A percentile compares a stretch with the other conserved stretches of the same genome.
These are phyloP conservation scores for Camellia sinensis DNA, from an alignment of 148 eudicot genomes.

Conservation along the genomic window DNA sequence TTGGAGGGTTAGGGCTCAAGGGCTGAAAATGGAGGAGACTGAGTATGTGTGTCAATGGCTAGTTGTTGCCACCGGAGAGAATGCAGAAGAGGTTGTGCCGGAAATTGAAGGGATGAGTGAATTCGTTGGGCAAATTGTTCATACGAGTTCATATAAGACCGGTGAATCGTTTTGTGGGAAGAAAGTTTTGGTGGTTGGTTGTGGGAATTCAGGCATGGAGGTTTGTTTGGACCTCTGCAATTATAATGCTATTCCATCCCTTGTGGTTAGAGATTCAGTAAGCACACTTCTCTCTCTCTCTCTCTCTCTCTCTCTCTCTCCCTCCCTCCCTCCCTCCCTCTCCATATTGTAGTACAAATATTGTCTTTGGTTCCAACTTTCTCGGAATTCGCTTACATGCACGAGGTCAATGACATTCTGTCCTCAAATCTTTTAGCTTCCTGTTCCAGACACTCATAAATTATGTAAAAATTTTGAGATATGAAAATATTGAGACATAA, in stretches of 20 bases:
- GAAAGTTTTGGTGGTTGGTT: constrained; percentile 66
- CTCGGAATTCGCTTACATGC: constrained; percentile 41
- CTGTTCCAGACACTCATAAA: too few relatives aligned
- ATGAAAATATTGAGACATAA: too few relatives aligned
- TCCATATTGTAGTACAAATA: background rate
- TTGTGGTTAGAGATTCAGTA: constrained; percentile 73
- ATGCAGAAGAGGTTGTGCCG: constrained; percentile 52
- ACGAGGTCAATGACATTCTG: too few relatives aligned
- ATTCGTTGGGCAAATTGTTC: constrained; percentile 40
- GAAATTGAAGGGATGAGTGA: constrained; percentile 40
- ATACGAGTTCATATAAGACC: constrained; percentile 55
- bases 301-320: background rate
- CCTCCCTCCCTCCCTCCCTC: too few relatives aligned
- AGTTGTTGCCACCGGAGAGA: constrained; percentile 69
- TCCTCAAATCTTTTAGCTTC: too few relatives aligned
- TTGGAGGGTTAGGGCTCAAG: constrained; percentile 39
- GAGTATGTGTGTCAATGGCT: constrained; percentile 43
- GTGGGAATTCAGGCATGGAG: constrained; percentile 88
- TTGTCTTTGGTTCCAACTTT: constrained; percentile 15
- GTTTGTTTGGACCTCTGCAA: constrained; percentile 73
- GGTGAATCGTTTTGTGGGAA: constrained; percentile 41
- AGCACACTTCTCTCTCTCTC: constrained; percentile 16
- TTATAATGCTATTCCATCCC: constrained; percentile 48
- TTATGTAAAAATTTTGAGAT: too few relatives aligned
- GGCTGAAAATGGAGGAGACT: constrained; percentile 10